phyloP scores from a whole-genome alignment of 192 early-diverging fungal species.

The Coemansia sp. region DNA sequence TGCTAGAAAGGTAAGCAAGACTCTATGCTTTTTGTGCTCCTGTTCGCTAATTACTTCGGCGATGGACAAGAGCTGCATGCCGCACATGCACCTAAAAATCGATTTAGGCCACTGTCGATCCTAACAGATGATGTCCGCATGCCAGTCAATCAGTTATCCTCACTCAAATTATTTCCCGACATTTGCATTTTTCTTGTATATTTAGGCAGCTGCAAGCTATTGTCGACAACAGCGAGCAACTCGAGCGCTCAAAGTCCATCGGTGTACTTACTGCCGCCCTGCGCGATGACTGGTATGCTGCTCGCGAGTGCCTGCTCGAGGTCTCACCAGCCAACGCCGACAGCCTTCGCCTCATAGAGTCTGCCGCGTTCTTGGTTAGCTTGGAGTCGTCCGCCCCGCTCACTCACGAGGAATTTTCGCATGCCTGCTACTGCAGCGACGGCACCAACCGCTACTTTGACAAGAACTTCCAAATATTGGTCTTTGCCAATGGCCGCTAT shows the following conservation, averaged over 20 bases:
- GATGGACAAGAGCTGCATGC: not conserved
- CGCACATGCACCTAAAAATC: not conserved
- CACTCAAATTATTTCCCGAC: constrained; percentile 24
- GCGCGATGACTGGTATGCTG: constrained; percentile 58
- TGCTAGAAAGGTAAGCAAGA: constrained; percentile 53
- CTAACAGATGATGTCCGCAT: not conserved
- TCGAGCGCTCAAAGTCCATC: constrained; percentile 44
- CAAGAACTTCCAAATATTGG: constrained; percentile 76
- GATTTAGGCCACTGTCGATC: constrained; percentile 8
- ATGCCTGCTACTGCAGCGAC: constrained; percentile 80
- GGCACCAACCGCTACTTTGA: constrained; percentile 75
- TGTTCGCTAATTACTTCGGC: constrained; percentile 2
- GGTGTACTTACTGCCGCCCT: constrained; percentile 58
- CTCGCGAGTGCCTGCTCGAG: constrained; percentile 59
- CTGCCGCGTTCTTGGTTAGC: constrained; percentile 74
- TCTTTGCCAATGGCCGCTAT: constrained; percentile 78
- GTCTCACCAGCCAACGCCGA: constrained; percentile 61
- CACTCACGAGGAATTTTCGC: constrained; percentile 69
- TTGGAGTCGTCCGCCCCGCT: constrained; percentile 71
- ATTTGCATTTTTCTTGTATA: constrained; percentile 19
- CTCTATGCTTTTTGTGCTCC: not conserved
- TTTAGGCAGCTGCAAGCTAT: constrained; percentile 67
- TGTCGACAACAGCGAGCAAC: constrained; percentile 60
- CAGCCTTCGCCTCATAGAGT: constrained; percentile 69
- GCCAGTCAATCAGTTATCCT: constrained; percentile 1